These are phyloP conservation scores for Didymella segeticola DNA, from an alignment of 2,329 filamentous ascomycete species.

Conservation along the genomic window DNA sequence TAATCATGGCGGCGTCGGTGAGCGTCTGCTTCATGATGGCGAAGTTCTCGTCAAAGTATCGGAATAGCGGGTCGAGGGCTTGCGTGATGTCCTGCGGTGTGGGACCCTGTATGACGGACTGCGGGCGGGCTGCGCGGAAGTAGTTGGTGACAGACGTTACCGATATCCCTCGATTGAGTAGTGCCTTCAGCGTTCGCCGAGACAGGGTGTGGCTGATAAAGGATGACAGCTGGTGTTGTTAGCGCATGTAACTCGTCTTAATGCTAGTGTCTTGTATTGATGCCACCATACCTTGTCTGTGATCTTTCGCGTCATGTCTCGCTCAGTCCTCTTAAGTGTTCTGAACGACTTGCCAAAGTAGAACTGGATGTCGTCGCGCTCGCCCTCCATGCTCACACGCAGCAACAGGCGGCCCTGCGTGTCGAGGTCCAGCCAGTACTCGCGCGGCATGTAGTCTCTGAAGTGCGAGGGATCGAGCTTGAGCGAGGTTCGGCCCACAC, in stretches of 20 bases:
- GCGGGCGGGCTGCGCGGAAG: conserved; percentile 59
- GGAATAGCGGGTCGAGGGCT: conserved; percentile 82
- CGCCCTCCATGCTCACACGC: conserved; percentile 97
- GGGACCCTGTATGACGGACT: conserved; percentile 60
- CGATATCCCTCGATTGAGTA: conserved; percentile 76
- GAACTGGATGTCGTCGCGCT: conserved; percentile 97
- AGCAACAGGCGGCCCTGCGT: conserved; percentile 90
- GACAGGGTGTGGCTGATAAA: conserved; percentile 93
- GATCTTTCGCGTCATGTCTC: conserved; percentile 97
- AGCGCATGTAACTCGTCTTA: conserved; percentile 10
- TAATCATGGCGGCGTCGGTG: conserved; percentile 94
- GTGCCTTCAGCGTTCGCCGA: conserved; percentile 74
- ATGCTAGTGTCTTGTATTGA: too few relatives aligned
- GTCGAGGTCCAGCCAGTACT: conserved; percentile 97
- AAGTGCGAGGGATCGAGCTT: conserved; percentile 99
- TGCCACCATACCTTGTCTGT: conserved; percentile 98
- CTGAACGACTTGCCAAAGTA: conserved; percentile 98
- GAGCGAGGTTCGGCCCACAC: conserved; percentile 92
- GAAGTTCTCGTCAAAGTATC: conserved; percentile 98
- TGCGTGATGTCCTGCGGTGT: conserved; percentile 78
- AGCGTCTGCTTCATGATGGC: conserved; percentile 98
- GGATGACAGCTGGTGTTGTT: conserved; percentile 72
- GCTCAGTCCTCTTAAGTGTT: conserved; percentile 90
- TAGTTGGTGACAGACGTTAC: conserved; percentile 77
- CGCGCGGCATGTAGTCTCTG: conserved; percentile 90